Base-by-base conservation (phyloP, 257 asterid species). In the Phtheirospermum japonicum region DNA sequence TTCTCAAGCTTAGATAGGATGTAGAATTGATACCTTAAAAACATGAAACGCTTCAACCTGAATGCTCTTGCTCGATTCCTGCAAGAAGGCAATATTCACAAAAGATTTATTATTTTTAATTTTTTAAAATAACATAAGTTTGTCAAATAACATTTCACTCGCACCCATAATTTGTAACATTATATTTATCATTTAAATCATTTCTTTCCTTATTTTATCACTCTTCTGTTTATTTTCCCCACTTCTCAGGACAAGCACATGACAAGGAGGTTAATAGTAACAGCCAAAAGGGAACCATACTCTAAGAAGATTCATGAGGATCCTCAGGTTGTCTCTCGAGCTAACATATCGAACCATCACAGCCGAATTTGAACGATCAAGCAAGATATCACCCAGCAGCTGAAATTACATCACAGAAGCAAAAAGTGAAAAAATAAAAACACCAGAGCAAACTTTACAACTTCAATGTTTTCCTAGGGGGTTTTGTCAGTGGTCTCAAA, bases 31-130 rank as follows among this genome's bases (percentile, higher is more conserved):
- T 79, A 88, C 96, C 96, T 88, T 88, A 34, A 88, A 88, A 59
- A 88, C 89, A 61, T 88, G 95, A 70, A 88, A 88, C 12, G 95
- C 96, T 71, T 85, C 96, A 19, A 88, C 78, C 69, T 81, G 92
- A 68, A 88, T 85, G 75, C 82, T 85, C 77, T 88, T 88, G 87
- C 91, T 81, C 0, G 94, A 69, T 61, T 88, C 95, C 95, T 88
- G 85, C 56, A 52, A 78, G 31, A 63, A 59, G 73, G 69, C 55
- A 77, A 43, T 55, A 50, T 30, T 20, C 23, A 46, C 9, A 33
- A 33, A 33, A 23, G 28, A 23, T 23, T 23, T 23, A 23, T 23
- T 23, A 23, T 23, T 23, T 23, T 23, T 23, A 23, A 23, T 23
- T 23, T 23, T 23, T 23, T 23, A 23, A 23, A n/a, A 23, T 3